Evolutionary conservation across 176 grass and related monocot genomes (phyloP), one percentile per base, ranked within the genome.

Genomic region (Thalia dealbata): DNA sequence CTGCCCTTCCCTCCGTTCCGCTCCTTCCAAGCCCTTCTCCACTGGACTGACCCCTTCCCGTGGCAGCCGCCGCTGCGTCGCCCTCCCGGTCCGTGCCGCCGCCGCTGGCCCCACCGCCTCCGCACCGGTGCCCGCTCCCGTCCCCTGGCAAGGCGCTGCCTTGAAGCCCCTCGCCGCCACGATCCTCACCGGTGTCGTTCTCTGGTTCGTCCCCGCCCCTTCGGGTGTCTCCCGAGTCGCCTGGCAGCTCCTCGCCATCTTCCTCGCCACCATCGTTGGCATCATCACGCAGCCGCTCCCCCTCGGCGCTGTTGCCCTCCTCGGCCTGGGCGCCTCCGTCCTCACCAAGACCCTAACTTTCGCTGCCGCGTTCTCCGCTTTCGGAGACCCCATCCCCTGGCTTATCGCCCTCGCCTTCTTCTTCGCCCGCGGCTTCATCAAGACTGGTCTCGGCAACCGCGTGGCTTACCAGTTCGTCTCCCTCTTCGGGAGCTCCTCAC

Each of bases 381-480:
- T 99, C 67, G 95, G 90, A 0, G 95, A 99, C 62, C 95, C 95
- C 24, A 99, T 99, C 78, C 90, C 95, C 2, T 99, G 95, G 95
- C 87, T 99, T 81, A 99, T 99, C 81, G 95, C 90, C 54, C 95
- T 99, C 22, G 95, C 95, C 74, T 99, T 99, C 88, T 99, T 99
- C 87, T 99, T 99, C 67, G 95, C 95, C 0, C 85, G 90, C 0
- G 95, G 95, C 0, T 99, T 99, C 80, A 99, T 99, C 83, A 99
- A 99, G 81, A 99, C 95, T 0, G 90, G 95, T 0, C 87, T 99
- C 28, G 90, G 95, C 0, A 93, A 76, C 69, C 95, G 95, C 50
- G 85, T 99, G 11, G 95, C 95, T 14, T 99, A 93, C 75, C 84
- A 81, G 73, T 99, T 99, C 79, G 95, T 99, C 24, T 78, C 90